Evolutionary conservation across 2,329 filamentous ascomycete genomes (phyloP).

Genomic region (Fusarium sp.): DNA sequence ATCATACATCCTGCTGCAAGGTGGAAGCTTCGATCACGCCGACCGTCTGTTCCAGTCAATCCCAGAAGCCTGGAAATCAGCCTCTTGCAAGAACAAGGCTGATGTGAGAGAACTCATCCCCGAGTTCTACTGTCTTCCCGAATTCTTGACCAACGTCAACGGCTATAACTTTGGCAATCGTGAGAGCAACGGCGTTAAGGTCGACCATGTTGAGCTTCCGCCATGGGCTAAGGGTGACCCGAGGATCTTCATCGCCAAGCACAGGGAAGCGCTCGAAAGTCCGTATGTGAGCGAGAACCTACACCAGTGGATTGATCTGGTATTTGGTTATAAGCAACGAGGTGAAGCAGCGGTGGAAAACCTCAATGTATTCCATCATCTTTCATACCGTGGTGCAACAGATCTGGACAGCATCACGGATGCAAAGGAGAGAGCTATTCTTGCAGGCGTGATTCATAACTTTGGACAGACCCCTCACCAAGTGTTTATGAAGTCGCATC

Average conservation of each 20-base stretch:
- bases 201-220: constrained; percentile 89
- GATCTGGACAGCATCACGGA: constrained; percentile 92
- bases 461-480: constrained; percentile 98
- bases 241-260: constrained; percentile 93
- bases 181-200: constrained; percentile 80
- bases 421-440: constrained; percentile 84
- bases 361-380: constrained; percentile 93
- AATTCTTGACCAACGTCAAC: constrained; percentile 94
- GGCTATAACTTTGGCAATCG: constrained; percentile 91
- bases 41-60: constrained; percentile 96
- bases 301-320: constrained; percentile 94
- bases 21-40: constrained; percentile 95
- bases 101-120: constrained; percentile 95
- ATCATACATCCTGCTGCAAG: constrained; percentile 91
- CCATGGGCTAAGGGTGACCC: constrained; percentile 97
- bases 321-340: constrained; percentile 94
- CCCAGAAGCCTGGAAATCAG: constrained; percentile 88
- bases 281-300: constrained; percentile 89
- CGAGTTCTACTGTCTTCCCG: constrained; percentile 96
- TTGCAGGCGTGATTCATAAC: constrained; percentile 97
- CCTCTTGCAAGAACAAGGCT: constrained; percentile 88
- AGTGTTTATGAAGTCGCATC: constrained; percentile 85
- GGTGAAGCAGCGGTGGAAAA: constrained; percentile 92
- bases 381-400: constrained; percentile 93
- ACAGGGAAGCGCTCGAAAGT: constrained; percentile 94